Conservation (phyloP, 495 filamentous ascomycete species). For the Annulohypoxylon nitens region DNA sequence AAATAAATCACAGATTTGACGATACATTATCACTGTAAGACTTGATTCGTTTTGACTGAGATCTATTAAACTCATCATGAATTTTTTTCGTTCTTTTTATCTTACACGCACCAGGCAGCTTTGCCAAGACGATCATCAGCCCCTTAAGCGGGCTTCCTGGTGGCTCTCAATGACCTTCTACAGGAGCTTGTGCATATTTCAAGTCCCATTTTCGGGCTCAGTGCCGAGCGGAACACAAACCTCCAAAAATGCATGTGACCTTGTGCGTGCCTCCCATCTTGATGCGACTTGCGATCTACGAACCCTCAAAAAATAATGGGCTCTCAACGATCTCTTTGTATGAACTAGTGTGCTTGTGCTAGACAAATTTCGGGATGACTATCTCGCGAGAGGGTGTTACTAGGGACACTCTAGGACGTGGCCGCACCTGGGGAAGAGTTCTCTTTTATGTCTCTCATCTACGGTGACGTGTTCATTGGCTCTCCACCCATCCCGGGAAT, state of each 20-base stretch:
- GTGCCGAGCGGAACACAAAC: constrained; percentile 38
- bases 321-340: constrained; percentile 28
- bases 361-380: constrained; percentile 31
- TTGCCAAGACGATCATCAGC: constrained; percentile 15
- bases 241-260: constrained; percentile 42
- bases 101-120: constrained; percentile 38
- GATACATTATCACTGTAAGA: constrained; percentile 13
- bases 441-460: constrained; percentile 55
- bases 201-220: constrained; percentile 26
- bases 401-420: constrained; percentile 45
- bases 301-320: constrained; percentile 25
- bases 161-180: constrained; percentile 26
- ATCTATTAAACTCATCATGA: constrained; percentile 45
- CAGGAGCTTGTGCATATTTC: constrained; percentile 32
- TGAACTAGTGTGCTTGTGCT: constrained; percentile 22
- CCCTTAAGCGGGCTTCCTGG: constrained; percentile 2
- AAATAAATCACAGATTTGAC: not conserved
- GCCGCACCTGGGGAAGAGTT: constrained; percentile 40
- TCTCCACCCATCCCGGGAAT: constrained; percentile 62
- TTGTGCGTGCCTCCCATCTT: constrained; percentile 29
- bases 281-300: constrained; percentile 33
- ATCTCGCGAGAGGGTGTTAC: constrained; percentile 45
- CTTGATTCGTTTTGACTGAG: constrained; percentile 28
- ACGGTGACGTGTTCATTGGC: constrained; percentile 72
- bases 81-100: constrained; percentile 44